A percentile compares a stretch with the other conserved stretches of the same genome.
Conservation (phyloP, 805 yeast genomes). For the Yamadazyma endophytica region DNA sequence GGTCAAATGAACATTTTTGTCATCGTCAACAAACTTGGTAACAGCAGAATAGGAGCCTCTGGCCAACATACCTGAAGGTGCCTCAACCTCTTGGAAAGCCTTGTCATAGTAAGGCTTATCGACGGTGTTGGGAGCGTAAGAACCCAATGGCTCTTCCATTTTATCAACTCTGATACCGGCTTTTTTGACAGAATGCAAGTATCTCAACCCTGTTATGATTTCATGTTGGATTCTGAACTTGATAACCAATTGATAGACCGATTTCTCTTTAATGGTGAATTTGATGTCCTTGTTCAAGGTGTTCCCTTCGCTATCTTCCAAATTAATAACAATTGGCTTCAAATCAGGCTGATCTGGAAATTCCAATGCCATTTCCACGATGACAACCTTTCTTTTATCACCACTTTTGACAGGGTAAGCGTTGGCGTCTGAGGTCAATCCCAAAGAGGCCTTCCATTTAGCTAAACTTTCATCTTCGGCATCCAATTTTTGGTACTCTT, state of each 20-base stretch:
- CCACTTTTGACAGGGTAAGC: conserved; percentile 64
- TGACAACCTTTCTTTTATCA: conserved; percentile 74
- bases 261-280: conserved; percentile 74
- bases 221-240: conserved; percentile 85
- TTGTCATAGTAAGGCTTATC: conserved; percentile 73
- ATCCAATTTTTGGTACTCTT: conserved; percentile 77
- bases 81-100: conserved; percentile 62
- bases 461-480: conserved; percentile 87
- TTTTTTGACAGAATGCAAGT: conserved; percentile 79
- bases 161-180: conserved; percentile 86
- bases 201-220: conserved; percentile 85
- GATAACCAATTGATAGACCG: conserved; percentile 66
- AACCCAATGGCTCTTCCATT: conserved; percentile 83
- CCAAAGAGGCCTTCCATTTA: conserved; percentile 89
- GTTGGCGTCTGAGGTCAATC: conserved; percentile 53
- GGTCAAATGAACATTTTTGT: conserved; percentile 64
- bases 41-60: conserved; percentile 81
- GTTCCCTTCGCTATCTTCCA: conserved; percentile 56
- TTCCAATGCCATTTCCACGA: conserved; percentile 67
- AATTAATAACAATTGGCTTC: conserved; percentile 61
- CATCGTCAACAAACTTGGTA: conserved; percentile 85
- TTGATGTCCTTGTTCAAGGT: conserved; percentile 58
- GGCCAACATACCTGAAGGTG: conserved; percentile 86
- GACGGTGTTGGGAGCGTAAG: conserved; percentile 83
- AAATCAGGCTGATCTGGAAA: conserved; percentile 58